phyloP scores from a whole-genome alignment of 2,329 filamentous ascomycete genomes.

The Corinectria fuckeliana region DNA sequence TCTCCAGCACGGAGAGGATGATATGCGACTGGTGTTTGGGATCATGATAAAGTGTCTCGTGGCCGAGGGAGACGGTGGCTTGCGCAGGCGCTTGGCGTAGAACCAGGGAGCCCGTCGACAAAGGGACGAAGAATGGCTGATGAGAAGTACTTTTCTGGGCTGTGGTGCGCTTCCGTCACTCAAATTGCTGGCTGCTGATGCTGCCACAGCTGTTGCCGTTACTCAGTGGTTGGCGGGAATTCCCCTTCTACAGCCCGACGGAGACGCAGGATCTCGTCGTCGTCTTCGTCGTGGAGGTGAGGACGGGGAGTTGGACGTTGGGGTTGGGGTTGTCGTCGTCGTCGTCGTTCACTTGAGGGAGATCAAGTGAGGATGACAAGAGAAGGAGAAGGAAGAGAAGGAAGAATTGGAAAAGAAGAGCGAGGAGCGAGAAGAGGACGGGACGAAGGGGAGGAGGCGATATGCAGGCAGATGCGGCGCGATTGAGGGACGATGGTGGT shows the following conservation, averaged over 20 bases:
- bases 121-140: not conserved
- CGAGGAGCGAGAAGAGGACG: not conserved
- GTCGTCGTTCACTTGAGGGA: conserved; percentile 29
- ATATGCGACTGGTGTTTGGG: conserved; percentile 45
- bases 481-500: conserved; percentile 20
- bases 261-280: conserved; percentile 12
- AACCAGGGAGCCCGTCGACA: conserved; percentile 20
- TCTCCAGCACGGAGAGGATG: conserved; percentile 50
- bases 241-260: conserved; percentile 12
- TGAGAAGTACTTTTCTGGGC: not conserved
- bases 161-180: conserved; percentile 9
- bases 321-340: conserved; percentile 13
- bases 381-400: not conserved
- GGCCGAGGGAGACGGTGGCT: conserved; percentile 15
- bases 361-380: conserved; percentile 29
- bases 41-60: conserved; percentile 47
- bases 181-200: not conserved
- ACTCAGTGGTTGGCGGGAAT: conserved; percentile 9
- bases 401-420: conserved; percentile 4
- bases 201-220: conserved; percentile 9
- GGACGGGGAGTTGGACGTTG: conserved; percentile 4
- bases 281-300: conserved; percentile 11
- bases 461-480: too few relatives aligned
- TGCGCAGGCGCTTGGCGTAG: conserved; percentile 23
- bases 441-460: conserved; percentile 9